phyloP scores from a whole-genome alignment of 176 grass and related monocot genomes.

The Ensete ventricosum region DNA sequence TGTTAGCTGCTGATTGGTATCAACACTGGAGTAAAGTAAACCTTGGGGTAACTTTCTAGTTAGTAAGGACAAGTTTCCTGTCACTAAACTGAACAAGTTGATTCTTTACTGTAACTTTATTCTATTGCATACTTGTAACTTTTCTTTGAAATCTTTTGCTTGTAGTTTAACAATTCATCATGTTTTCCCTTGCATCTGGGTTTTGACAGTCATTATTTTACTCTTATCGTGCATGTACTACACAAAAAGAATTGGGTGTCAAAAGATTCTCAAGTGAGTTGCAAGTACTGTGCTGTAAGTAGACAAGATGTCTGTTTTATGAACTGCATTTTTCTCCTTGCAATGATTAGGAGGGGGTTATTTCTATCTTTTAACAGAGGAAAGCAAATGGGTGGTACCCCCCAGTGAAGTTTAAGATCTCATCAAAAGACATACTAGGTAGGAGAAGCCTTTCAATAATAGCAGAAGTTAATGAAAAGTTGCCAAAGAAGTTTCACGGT shows the following conservation, averaged over 20 bases:
- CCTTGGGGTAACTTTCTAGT: too few relatives aligned
- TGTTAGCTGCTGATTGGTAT: too few relatives aligned
- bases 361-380: constrained; percentile 36
- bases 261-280: constrained; percentile 34
- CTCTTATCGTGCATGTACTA: constrained; percentile 29
- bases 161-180: neutral
- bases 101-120: too few relatives aligned
- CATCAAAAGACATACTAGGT: constrained; percentile 28
- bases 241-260: constrained; percentile 30
- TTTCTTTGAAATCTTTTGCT: too few relatives aligned
- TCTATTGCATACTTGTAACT: too few relatives aligned
- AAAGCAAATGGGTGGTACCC: constrained; percentile 48
- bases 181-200: neutral
- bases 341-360: constrained; percentile 22
- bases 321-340: constrained; percentile 19
- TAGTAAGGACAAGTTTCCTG: too few relatives aligned
- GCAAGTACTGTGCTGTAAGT: constrained; percentile 91
- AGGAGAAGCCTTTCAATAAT: constrained; percentile 51
- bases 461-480: constrained; percentile 62
- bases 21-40: too few relatives aligned
- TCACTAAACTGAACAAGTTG: too few relatives aligned
- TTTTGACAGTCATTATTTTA: constrained; percentile 12
- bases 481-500: constrained; percentile 45
- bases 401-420: constrained; percentile 38
- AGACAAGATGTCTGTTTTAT: constrained; percentile 16